Evolutionary conservation across 148 eudicot genomes (phyloP).

Genomic region (Silene latifolia): DNA sequence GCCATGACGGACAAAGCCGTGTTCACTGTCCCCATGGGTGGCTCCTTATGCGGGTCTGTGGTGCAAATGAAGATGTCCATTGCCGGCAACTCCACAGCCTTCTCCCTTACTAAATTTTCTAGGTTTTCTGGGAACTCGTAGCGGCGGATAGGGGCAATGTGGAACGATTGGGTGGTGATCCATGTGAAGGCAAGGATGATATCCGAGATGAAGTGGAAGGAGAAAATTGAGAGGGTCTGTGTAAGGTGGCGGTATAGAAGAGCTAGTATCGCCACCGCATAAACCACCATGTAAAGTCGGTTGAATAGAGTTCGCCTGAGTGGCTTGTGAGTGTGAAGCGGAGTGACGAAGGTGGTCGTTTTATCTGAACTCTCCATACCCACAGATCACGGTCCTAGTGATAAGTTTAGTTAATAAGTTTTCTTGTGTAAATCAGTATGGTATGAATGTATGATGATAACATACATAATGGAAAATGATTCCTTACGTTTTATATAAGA

Average conservation of each 20-base stretch:
- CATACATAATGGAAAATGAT: too few species aligned
- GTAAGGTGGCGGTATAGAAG: conserved; percentile 44
- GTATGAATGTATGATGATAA: too few species aligned
- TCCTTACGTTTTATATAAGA: too few species aligned
- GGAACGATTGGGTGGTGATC: conserved; percentile 51
- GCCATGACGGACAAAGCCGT: conserved; percentile 90
- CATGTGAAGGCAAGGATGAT: conserved; percentile 50
- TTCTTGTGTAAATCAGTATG: too few species aligned
- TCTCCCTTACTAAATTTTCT: background rate
- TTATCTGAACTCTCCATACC: conserved; percentile 9
- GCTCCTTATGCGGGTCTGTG: conserved; percentile 81
- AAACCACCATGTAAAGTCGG: conserved; percentile 53
- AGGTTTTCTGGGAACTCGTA: conserved; percentile 17
- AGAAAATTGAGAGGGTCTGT: conserved; percentile 27
- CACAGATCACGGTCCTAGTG: too few species aligned
- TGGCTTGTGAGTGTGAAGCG: conserved; percentile 32
- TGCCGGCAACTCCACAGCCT: conserved; percentile 30
- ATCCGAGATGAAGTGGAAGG: conserved; percentile 44
- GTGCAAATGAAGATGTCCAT: conserved; percentile 82
- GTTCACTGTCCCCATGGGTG: conserved; percentile 68
- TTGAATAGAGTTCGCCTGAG: conserved; percentile 37
- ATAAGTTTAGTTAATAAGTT: too few species aligned
- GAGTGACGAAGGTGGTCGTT: conserved; percentile 3
- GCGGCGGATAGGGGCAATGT: conserved; percentile 50
- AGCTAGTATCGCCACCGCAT: conserved; percentile 42